Conservation (phyloP, 2,329 filamentous ascomycete species). For the Zymoseptoria ardabiliae region DNA sequence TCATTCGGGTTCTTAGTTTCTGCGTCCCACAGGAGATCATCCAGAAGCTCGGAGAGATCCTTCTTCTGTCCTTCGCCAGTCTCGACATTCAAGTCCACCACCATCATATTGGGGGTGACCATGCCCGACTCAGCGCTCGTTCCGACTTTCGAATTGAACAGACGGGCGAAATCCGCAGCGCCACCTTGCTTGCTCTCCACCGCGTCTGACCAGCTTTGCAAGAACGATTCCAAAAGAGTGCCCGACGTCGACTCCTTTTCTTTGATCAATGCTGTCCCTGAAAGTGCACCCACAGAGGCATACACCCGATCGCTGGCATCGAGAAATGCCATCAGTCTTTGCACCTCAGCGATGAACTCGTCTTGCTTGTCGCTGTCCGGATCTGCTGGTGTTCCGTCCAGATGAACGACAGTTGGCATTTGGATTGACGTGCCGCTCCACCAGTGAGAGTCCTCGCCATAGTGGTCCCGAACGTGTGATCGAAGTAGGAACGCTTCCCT, state of each 20-base stretch:
- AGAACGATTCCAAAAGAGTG: slow-evolving; percentile 16
- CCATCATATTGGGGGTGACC: slow-evolving; percentile 11
- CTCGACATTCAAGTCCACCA: slow-evolving; percentile 13
- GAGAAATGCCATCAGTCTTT: slow-evolving; percentile 56
- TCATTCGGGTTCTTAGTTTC: slow-evolving; percentile 15
- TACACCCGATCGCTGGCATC: slow-evolving; percentile 52
- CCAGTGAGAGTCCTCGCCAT: slow-evolving; percentile 53
- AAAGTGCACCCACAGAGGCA: slow-evolving; percentile 47
- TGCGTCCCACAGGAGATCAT: slow-evolving; percentile 26
- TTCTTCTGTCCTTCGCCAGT: slow-evolving; percentile 9
- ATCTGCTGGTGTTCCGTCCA: slow-evolving; percentile 20
- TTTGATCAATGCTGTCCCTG: slow-evolving; percentile 19
- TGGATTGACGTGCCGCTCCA: slow-evolving; percentile 52
- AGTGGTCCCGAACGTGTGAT: slow-evolving; percentile 40
- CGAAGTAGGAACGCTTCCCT: slow-evolving; percentile 50
- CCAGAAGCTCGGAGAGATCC: slow-evolving; percentile 22
- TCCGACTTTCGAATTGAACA: slow-evolving; percentile 24
- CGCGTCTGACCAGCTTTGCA: slow-evolving; percentile 20
- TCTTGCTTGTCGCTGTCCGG: slow-evolving; percentile 32
- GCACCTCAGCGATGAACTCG: slow-evolving; percentile 49
- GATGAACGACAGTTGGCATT: slow-evolving; percentile 44
- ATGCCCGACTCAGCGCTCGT: slow-evolving; percentile 19
- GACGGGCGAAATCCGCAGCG: slow-evolving; percentile 6
- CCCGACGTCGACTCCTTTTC: slow-evolving; percentile 5
- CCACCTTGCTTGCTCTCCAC: slow-evolving; percentile 5